These are phyloP conservation scores for Trypanosomatidae sp. DNA, from an alignment of 208 protist genomes.

Conservation along the genomic window DNA sequence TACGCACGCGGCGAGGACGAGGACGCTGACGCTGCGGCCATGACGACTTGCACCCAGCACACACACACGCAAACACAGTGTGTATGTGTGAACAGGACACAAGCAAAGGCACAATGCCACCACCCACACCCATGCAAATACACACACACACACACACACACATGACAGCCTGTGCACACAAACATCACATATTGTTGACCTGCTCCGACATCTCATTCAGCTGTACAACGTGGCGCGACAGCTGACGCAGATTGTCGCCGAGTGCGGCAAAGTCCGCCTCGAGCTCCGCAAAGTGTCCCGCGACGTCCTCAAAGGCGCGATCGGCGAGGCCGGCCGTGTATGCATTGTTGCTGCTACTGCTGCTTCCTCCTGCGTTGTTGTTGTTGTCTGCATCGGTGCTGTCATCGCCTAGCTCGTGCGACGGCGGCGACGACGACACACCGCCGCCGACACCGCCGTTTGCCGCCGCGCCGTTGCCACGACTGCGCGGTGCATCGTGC, in stretches of 20 bases:
- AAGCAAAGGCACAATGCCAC: too few species aligned
- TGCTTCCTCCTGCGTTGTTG: not conserved
- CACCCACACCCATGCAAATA: too few species aligned
- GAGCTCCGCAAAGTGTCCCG: conserved; percentile 47
- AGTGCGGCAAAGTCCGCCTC: conserved; percentile 63
- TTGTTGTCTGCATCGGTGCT: not conserved
- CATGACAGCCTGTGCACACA: too few species aligned
- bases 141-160: too few species aligned
- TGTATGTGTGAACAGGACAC: too few species aligned
- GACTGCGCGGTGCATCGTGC: not conserved
- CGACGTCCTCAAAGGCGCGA: conserved; percentile 60
- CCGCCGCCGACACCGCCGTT: not conserved
- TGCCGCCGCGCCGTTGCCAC: not conserved
- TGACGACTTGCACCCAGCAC: too few species aligned
- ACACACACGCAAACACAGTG: too few species aligned
- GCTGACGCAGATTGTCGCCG: conserved; percentile 60
- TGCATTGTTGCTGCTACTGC: not conserved
- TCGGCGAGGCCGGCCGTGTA: conserved; percentile 27
- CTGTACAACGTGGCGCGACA: conserved; percentile 65
- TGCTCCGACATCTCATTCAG: conserved; percentile 77
- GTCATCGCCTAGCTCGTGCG: too few species aligned
- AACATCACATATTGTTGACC: conserved; percentile 22
- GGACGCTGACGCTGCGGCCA: too few species aligned
- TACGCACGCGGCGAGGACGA: too few species aligned
- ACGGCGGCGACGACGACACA: too few species aligned